Conservation (phyloP, 192 early-diverging fungal species). For the Backusella parvicylindrica region DNA sequence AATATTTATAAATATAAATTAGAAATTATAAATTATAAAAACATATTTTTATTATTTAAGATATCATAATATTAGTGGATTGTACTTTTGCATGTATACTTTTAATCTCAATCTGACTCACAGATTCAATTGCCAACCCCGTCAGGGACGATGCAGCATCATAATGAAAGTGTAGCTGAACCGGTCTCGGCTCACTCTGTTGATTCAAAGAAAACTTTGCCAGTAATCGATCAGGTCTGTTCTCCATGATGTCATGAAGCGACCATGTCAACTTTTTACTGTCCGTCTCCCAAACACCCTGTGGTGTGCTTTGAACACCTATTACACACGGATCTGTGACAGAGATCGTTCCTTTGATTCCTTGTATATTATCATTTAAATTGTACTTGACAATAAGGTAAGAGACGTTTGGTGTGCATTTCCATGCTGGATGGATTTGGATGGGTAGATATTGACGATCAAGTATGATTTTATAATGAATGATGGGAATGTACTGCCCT, state of each 20-base stretch:
- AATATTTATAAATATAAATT: too few species aligned
- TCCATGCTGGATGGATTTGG: background rate
- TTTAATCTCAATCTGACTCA: background rate
- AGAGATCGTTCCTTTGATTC: background rate
- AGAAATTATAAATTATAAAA: too few species aligned
- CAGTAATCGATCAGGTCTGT: background rate
- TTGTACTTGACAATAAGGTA: background rate
- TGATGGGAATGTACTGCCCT: background rate
- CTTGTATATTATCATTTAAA: background rate
- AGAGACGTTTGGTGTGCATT: background rate
- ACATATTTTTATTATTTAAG: background rate
- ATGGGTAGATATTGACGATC: background rate
- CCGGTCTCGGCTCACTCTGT: background rate
- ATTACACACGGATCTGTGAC: background rate
- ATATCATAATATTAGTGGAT: background rate
- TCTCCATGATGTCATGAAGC: background rate
- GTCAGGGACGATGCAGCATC: background rate
- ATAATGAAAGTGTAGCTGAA: background rate
- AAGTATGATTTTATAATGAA: background rate
- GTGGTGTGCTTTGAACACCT: background rate
- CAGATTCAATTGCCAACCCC: background rate
- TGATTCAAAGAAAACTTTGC: background rate
- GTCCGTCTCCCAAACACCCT: background rate
- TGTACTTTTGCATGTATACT: background rate
- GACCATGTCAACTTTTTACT: background rate